These are phyloP conservation scores for Didymella pinodella DNA, from an alignment of 2,329 filamentous ascomycete species.

Conservation along the genomic window DNA sequence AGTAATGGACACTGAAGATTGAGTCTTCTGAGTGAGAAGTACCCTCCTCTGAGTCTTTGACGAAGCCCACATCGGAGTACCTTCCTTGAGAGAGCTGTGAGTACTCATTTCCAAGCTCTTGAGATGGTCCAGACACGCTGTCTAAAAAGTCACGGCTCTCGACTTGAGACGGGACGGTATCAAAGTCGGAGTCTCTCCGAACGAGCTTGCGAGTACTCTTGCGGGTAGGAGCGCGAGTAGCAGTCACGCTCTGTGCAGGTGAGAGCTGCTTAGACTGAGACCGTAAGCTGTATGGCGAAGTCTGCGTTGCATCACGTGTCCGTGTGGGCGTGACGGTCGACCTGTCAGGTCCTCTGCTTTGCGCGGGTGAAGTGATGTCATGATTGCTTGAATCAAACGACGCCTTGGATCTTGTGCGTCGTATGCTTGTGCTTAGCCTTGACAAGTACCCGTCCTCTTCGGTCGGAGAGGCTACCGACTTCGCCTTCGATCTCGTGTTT, in stretches of 20 bases:
- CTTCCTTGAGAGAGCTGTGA: constrained; percentile 34
- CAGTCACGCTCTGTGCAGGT: constrained; percentile 21
- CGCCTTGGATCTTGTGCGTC: constrained; percentile 27
- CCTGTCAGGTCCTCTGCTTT: constrained; percentile 19
- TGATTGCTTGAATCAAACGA: constrained; percentile 28
- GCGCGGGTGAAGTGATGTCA: constrained; percentile 30
- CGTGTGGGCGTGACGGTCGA: constrained; percentile 30
- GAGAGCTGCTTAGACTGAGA: constrained; percentile 41
- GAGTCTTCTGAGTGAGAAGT: constrained; percentile 41
- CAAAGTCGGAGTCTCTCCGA: constrained; percentile 24
- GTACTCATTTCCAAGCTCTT: constrained; percentile 31
- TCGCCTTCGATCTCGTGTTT: constrained; percentile 46
- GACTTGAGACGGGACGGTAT: constrained; percentile 22
- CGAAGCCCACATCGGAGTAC: constrained; percentile 33
- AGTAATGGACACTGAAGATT: constrained; percentile 36
- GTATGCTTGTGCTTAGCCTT: constrained; percentile 19
- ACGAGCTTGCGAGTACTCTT: constrained; percentile 26
- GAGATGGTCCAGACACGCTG: constrained; percentile 32
- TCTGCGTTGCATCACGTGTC: constrained; percentile 26
- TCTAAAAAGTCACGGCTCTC: constrained; percentile 7
- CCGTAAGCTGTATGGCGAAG: constrained; percentile 41
- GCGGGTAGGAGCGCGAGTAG: constrained; percentile 5
- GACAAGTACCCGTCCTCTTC: constrained; percentile 25
- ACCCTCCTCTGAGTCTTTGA: constrained; percentile 47
- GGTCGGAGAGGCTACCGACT: constrained; percentile 32